A percentile compares a stretch with the other conserved stretches of the same genome.
These are phyloP conservation scores for Suillus sp. DNA, from an alignment of 768 basidiomycete genomes.

Conservation along the genomic window DNA sequence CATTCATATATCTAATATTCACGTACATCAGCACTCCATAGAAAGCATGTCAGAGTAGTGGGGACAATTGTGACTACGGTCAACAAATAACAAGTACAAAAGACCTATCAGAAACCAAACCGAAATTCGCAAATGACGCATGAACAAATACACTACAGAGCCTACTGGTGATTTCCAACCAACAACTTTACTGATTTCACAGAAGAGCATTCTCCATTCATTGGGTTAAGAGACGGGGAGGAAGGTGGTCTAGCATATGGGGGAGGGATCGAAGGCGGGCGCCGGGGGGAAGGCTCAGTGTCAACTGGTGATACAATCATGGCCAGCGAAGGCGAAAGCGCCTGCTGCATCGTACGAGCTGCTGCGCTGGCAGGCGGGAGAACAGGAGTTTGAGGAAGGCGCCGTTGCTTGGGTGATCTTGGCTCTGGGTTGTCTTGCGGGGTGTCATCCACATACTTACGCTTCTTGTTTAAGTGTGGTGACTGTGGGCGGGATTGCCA, in stretches of 20 bases:
- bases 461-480: conserved; percentile 36
- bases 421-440: conserved; percentile 23
- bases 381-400: conserved; percentile 37
- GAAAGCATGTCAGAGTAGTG: conserved; percentile 2
- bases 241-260: conserved; percentile 20
- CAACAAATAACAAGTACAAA: background rate
- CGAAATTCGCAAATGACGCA: conserved; percentile 1
- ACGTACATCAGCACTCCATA: conserved; percentile 12
- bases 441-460: conserved; percentile 37
- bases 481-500: conserved; percentile 27
- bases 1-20: conserved; percentile 10
- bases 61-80: conserved; percentile 5
- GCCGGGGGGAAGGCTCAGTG: conserved; percentile 35
- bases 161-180: conserved; percentile 32
- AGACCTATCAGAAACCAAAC: conserved; percentile 9
- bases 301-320: conserved; percentile 39
- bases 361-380: conserved; percentile 26
- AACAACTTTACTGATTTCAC: conserved; percentile 34
- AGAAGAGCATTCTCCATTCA: conserved; percentile 30
- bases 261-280: conserved; percentile 26
- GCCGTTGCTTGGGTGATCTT: conserved; percentile 36
- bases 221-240: conserved; percentile 21
- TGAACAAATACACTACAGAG: background rate
- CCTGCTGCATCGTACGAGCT: conserved; percentile 36
- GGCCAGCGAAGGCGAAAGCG: conserved; percentile 36